These are phyloP conservation scores for Zasmidium cellare DNA, from an alignment of 2,329 filamentous ascomycete species.

Conservation along the genomic window DNA sequence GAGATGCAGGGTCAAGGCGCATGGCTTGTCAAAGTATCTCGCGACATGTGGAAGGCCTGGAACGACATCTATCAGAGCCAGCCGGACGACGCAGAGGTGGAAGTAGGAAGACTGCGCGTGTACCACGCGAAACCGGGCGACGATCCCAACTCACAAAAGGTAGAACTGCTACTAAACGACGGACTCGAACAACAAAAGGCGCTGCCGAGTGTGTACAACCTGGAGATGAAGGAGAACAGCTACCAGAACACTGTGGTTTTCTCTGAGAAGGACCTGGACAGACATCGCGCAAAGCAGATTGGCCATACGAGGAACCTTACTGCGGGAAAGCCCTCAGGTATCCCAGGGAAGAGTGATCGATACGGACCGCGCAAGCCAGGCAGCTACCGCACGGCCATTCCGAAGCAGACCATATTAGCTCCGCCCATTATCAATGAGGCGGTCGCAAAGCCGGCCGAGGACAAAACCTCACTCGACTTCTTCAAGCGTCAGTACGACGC, in stretches of 20 bases:
- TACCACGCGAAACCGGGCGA: conserved; percentile 21
- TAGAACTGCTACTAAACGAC: conserved; percentile 66
- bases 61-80: conserved; percentile 71
- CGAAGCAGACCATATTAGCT: conserved; percentile 75
- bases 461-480: conserved; percentile 65
- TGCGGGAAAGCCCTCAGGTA: conserved; percentile 21
- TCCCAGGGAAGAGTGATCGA: conserved; percentile 21
- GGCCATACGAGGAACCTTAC: conserved; percentile 18
- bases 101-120: conserved; percentile 68
- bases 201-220: conserved; percentile 84
- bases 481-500: conserved; percentile 28
- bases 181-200: conserved; percentile 66
- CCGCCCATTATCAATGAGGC: conserved; percentile 76
- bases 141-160: conserved; percentile 43
- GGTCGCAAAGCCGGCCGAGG: conserved; percentile 68
- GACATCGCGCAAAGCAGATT: conserved; percentile 36
- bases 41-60: conserved; percentile 81
- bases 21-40: conserved; percentile 77
- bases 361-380: conserved; percentile 25
- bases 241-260: conserved; percentile 89
- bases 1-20: conserved; percentile 17
- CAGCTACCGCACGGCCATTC: conserved; percentile 32
- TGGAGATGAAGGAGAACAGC: conserved; percentile 67
- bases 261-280: conserved; percentile 87
- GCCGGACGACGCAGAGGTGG: conserved; percentile 54